Conservation (phyloP, 1,139 yeast genomes). For the Groenewaldozyma auringiensis region DNA sequence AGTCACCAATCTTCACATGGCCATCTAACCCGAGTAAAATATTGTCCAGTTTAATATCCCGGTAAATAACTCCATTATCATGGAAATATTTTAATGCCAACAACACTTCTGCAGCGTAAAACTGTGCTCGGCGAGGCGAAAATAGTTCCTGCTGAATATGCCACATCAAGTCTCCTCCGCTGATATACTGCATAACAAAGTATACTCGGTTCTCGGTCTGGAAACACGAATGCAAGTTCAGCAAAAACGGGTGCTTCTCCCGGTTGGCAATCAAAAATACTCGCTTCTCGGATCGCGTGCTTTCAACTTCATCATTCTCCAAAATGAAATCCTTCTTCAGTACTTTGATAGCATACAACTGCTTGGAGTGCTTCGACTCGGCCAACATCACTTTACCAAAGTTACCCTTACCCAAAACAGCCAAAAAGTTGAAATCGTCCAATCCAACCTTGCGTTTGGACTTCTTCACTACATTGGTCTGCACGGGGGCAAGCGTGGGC, state of each 20-base stretch:
- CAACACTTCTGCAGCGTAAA: conserved; percentile 93
- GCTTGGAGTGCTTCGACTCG: conserved; percentile 71
- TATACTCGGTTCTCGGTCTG: conserved; percentile 96
- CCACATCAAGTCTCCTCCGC: conserved; percentile 99
- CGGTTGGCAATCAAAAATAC: conserved; percentile 86
- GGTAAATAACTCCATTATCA: conserved; percentile 90
- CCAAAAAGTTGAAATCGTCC: conserved; percentile 88
- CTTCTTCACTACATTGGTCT: conserved; percentile 11
- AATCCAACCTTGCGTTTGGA: conserved; percentile 67
- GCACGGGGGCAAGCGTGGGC: not conserved
- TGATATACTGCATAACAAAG: conserved; percentile 95
- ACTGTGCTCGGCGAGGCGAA: conserved; percentile 86
- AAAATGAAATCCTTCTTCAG: conserved; percentile 90
- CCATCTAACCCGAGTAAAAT: conserved; percentile 83
- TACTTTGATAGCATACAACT: conserved; percentile 89
- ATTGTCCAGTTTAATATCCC: conserved; percentile 93
- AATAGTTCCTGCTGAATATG: conserved; percentile 91
- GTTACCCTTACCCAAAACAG: conserved; percentile 95
- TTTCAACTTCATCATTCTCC: conserved; percentile 92
- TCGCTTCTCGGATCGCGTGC: conserved; percentile 87
- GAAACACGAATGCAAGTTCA: conserved; percentile 89
- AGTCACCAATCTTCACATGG: conserved; percentile 95
- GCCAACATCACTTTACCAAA: conserved; percentile 98
- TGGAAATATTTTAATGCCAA: conserved; percentile 88
- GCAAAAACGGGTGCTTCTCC: conserved; percentile 85